These are phyloP conservation scores for Mycena vitilis DNA, from an alignment of 768 basidiomycete species.

Conservation along the genomic window DNA sequence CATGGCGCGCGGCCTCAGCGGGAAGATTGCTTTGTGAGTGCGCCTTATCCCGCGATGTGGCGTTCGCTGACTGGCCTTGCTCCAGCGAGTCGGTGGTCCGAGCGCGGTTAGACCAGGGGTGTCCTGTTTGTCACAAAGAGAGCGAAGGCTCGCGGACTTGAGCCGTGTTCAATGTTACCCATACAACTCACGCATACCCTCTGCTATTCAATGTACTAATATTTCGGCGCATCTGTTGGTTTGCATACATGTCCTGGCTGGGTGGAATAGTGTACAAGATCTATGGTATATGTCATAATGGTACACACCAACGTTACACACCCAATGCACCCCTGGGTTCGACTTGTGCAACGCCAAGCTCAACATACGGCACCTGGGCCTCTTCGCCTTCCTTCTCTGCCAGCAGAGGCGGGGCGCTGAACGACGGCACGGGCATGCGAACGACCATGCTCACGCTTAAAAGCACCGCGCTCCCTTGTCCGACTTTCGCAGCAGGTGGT, in stretches of 20 bases:
- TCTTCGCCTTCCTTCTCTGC: background rate
- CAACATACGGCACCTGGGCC: background rate
- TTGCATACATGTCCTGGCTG: no score
- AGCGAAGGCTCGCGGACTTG: conserved; percentile 56
- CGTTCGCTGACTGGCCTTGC: conserved; percentile 25
- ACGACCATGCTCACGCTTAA: background rate
- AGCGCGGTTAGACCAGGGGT: conserved; percentile 71
- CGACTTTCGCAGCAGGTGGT: background rate
- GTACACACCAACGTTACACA: no score
- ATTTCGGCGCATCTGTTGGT: conserved; percentile 4
- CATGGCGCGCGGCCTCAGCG: conserved; percentile 62
- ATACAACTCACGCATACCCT: background rate
- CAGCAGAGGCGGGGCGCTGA: background rate
- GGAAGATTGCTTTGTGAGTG: conserved; percentile 85
- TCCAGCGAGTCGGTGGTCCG: conserved; percentile 77
- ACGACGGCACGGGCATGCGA: background rate
- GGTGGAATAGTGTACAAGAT: no score
- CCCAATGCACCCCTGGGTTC: no score
- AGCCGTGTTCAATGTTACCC: conserved; percentile 3
- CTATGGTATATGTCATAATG: no score
- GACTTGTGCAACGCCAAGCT: background rate
- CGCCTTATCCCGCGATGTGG: background rate
- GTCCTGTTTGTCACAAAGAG: conserved; percentile 80
- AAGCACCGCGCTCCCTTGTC: background rate
- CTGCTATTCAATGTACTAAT: conserved; percentile 16